A percentile compares a stretch with the other conserved stretches of the same genome.
Evolutionary conservation across 192 early-diverging fungal genomes (phyloP).

Genomic region (Spinellus fusiger): DNA sequence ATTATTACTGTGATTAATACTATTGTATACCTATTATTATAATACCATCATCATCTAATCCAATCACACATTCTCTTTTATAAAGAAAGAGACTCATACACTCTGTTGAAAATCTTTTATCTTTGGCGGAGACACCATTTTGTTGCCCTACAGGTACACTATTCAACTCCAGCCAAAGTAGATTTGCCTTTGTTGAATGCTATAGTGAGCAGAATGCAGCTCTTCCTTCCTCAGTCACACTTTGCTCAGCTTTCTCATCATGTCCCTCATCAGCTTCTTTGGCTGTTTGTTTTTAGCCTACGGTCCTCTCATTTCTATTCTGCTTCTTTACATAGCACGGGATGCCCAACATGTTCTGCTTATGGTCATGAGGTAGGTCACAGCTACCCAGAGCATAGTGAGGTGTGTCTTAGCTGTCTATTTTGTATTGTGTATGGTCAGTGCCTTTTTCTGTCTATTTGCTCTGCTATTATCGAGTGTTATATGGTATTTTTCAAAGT

Average conservation of each 20-base stretch:
- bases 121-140: too few species aligned
- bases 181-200: too few species aligned
- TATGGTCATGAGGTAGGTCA: constrained; percentile 60
- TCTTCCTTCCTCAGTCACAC: not conserved
- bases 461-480: constrained; percentile 64
- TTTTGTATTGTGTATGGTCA: constrained; percentile 19
- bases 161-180: too few species aligned
- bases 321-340: constrained; percentile 61
- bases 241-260: constrained; percentile 21
- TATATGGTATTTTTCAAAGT: constrained; percentile 59
- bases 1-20: too few species aligned
- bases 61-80: too few species aligned
- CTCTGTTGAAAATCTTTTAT: too few species aligned
- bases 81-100: too few species aligned
- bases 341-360: constrained; percentile 68
- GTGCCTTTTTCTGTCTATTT: constrained; percentile 80
- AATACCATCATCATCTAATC: too few species aligned
- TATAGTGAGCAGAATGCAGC: too few species aligned
- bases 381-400: not conserved
- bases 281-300: constrained; percentile 68
- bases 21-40: too few species aligned
- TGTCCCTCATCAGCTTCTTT: constrained; percentile 69
- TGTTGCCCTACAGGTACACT: too few species aligned
- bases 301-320: constrained; percentile 66
- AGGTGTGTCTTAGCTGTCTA: too few species aligned